These are phyloP conservation scores for Exophiala mesophila DNA, from an alignment of 2,329 filamentous ascomycete species.

Conservation along the genomic window DNA sequence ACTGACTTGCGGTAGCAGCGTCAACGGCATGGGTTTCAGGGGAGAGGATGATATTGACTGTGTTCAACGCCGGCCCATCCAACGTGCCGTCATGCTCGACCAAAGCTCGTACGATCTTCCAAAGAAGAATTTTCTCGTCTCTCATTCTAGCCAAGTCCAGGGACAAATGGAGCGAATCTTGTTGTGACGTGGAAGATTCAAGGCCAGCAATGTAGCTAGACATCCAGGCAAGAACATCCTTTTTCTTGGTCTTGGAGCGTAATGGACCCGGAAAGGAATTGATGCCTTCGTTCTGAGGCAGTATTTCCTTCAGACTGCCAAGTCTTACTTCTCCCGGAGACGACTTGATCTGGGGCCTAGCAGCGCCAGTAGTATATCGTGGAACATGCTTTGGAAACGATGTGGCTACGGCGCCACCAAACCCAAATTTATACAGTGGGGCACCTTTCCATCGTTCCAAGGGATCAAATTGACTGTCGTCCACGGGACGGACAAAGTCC, in stretches of 20 bases:
- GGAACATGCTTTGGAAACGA: conserved; percentile 87
- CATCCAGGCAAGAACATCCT: conserved; percentile 81
- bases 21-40: conserved; percentile 43
- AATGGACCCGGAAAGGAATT: conserved; percentile 85
- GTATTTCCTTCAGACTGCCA: conserved; percentile 67
- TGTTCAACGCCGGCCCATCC: conserved; percentile 68
- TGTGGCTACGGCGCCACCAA: conserved; percentile 75
- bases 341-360: conserved; percentile 71
- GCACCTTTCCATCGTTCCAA: conserved; percentile 86
- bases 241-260: conserved; percentile 89
- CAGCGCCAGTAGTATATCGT: conserved; percentile 71
- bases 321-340: conserved; percentile 77
- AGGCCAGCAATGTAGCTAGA: conserved; percentile 67
- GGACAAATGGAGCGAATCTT: conserved; percentile 41
- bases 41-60: conserved; percentile 68
- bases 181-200: conserved; percentile 47
- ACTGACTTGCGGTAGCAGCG: conserved; percentile 26
- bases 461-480: conserved; percentile 61
- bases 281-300: conserved; percentile 66
- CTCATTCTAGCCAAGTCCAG: conserved; percentile 58
- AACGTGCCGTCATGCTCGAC: conserved; percentile 81
- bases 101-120: conserved; percentile 77
- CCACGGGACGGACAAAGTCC: conserved; percentile 53
- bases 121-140: conserved; percentile 76
- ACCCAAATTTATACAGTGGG: conserved; percentile 81